Base-by-base conservation (phyloP, 1,284 basidiomycete species). In the Cutaneotrichosporon cavernicola region DNA sequence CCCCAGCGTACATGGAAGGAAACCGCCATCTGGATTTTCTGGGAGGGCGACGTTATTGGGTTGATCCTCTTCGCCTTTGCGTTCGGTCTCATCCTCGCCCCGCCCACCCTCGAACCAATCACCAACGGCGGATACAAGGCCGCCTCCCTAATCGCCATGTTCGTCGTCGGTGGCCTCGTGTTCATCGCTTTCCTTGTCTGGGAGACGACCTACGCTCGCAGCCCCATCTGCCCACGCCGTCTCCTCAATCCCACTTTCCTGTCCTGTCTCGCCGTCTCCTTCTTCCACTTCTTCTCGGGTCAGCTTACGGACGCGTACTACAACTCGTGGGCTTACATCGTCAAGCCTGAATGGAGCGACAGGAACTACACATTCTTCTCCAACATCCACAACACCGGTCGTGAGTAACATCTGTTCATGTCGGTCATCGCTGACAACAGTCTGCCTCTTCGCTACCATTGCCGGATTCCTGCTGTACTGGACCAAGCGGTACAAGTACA, bases 1-100 rank as follows among this genome's bases (percentile, higher is more conserved):
- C 56, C 61, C 2, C 53, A 58, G 18, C 61, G 69, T 31, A 21
- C 61, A 0, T 40, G 2, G 8, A 60, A 68, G 50, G 52, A 71
- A 51, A 64, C 62, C 11, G 52, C 68, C 16, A 57, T 70, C 52
- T 71, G 74, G 11, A 66, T 69, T 11, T 65, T 68, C 50, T 65
- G 71, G 36, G 73, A 76, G 22, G 73, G 78, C 68, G 79, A 81
- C 65, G 66, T 88, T 50, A 71, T 88, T 26, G 90, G 90, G 5
- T 84, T 91, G n/a, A 43, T 87, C 34, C 83, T 91, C 43, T 83
- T 91, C 47, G 88, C 85, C 3, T 78, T 84, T 14, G 85, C 85
- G 0, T 78, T 88, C 36, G 83, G 85, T 2, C 80, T 89, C 16
- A 85, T 90, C 63, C 83, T 91, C 5, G 81, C 90, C 6, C 90